Conservation (phyloP, 371 early-diverging fungal species). For the Rhizomucor miehei region DNA sequence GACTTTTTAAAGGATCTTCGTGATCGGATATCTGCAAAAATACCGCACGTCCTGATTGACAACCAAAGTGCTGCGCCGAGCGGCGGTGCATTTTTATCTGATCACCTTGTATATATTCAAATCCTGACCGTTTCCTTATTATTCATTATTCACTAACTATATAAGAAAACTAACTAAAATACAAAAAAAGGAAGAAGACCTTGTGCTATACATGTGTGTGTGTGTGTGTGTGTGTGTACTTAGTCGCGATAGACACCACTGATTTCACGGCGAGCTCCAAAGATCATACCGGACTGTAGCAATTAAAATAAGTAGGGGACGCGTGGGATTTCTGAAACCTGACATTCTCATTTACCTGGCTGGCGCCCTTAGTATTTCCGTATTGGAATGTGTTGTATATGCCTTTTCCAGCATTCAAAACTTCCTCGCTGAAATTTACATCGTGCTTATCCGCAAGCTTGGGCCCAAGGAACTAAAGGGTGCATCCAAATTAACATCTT, state of each 20-base stretch:
- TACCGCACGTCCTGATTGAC: conserved; percentile 5
- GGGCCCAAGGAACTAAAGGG: conserved; percentile 63
- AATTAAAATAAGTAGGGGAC: background rate
- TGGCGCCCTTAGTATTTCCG: conserved; percentile 60
- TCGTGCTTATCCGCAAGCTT: conserved; percentile 74
- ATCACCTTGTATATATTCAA: background rate
- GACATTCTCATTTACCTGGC: conserved; percentile 25
- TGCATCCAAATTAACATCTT: background rate
- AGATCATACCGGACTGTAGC: conserved; percentile 41
- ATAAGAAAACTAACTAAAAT: background rate
- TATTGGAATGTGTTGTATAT: conserved; percentile 57
- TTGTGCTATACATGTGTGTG: too few species aligned
- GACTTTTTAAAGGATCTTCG: background rate
- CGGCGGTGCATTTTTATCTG: background rate
- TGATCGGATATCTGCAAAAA: background rate
- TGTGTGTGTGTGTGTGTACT: background rate
- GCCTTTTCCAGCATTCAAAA: conserved; percentile 57
- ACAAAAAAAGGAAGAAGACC: background rate
- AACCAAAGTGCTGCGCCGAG: background rate
- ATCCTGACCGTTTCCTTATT: background rate
- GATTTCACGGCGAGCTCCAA: conserved; percentile 53
- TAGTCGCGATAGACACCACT: background rate
- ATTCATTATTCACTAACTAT: conserved; percentile 1
- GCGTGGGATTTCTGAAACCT: background rate
- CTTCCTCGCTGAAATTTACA: conserved; percentile 64